Conservation (phyloP, 176 grass and related monocot species). For the Echinochloa phyllopogon region DNA sequence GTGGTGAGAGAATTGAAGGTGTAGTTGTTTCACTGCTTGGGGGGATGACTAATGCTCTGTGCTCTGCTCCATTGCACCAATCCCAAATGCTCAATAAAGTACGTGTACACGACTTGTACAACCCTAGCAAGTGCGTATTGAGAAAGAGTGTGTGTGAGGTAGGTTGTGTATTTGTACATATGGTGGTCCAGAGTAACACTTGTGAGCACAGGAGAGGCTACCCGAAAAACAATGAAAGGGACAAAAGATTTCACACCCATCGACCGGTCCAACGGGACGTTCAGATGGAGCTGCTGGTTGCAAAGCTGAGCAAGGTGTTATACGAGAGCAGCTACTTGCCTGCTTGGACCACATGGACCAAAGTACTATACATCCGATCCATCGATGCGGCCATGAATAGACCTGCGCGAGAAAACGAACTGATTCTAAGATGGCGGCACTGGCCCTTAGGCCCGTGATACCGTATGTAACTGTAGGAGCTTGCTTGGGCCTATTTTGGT, state of each 20-base stretch:
- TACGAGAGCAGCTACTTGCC: neutral
- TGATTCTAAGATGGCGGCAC: neutral
- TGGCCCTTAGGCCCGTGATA: neutral
- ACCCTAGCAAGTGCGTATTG: conserved; percentile 6
- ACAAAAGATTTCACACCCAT: conserved; percentile 42
- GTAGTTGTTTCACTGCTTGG: neutral
- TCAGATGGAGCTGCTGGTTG: neutral
- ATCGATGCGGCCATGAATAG: neutral
- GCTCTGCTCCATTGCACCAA: conserved; percentile 1
- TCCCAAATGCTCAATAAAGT: conserved; percentile 16
- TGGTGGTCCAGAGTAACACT: conserved; percentile 18
- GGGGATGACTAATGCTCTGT: conserved; percentile 26
- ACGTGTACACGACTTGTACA: neutral
- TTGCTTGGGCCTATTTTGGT: neutral
- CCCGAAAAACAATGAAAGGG: neutral
- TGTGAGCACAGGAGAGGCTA: neutral
- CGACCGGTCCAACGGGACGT: neutral
- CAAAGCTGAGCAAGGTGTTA: neutral
- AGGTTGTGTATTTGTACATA: conserved; percentile 13
- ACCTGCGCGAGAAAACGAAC: neutral
- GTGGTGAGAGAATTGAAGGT: conserved; percentile 8
- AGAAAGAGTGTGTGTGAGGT: neutral
- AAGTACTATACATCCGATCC: neutral
- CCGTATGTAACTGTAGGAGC: neutral
- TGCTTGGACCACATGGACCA: conserved; percentile 10